These are phyloP conservation scores for Vaccinium vitisidaea DNA, from an alignment of 148 eudicot species.

Conservation along the genomic window DNA sequence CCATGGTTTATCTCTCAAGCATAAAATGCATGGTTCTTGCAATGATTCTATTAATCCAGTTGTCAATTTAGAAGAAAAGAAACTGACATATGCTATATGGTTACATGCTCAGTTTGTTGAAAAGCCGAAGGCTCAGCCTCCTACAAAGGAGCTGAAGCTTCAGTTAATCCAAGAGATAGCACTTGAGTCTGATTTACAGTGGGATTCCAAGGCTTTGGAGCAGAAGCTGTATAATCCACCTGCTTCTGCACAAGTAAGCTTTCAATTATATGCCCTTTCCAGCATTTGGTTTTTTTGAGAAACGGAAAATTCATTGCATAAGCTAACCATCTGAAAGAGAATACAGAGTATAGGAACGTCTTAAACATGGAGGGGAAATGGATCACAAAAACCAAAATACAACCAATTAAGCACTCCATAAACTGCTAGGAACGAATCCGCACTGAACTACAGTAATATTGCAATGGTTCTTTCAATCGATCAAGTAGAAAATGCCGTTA, in stretches of 20 bases:
- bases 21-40: neutral
- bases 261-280: neutral
- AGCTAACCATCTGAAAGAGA: no score
- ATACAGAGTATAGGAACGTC: no score
- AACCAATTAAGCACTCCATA: no score
- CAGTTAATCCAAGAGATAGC: constrained; percentile 67
- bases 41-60: neutral
- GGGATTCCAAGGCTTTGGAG: constrained; percentile 58
- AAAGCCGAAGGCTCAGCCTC: constrained; percentile 45
- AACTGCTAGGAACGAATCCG: no score
- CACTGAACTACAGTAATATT: no score
- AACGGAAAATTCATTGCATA: no score
- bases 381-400: no score
- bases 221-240: constrained; percentile 44
- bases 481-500: no score
- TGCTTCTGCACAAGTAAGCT: constrained; percentile 23
- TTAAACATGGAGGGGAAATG: no score
- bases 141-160: constrained; percentile 65
- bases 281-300: neutral
- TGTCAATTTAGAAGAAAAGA: neutral
- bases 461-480: no score
- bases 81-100: neutral
- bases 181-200: constrained; percentile 41
- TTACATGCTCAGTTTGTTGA: constrained; percentile 51
- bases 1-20: neutral